Percentiles rank a stretch among this genome's conserved stretches.
phyloP scores from a whole-genome alignment of 306 rosid species.

The Trichosanthes cucumerina region DNA sequence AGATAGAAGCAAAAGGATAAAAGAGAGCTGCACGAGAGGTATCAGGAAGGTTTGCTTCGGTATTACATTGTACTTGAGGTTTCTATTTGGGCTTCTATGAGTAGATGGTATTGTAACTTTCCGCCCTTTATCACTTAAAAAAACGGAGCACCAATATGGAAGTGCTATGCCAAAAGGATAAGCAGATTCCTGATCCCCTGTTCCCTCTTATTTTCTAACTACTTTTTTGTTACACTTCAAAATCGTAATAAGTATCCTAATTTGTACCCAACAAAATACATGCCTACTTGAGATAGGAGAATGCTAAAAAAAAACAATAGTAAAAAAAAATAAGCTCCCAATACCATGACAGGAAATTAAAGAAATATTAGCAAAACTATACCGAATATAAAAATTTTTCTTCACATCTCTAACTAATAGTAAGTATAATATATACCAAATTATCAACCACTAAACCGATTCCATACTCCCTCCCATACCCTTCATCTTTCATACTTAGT shows the following conservation, averaged over 20 bases:
- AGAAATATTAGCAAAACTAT: neutral
- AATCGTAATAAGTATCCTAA: neutral
- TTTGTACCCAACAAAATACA: neutral
- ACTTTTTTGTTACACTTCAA: neutral
- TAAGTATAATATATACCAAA: neutral
- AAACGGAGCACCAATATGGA: neutral
- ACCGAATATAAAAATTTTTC: neutral
- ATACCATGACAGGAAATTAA: neutral
- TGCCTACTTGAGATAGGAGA: neutral
- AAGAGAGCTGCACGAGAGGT: neutral
- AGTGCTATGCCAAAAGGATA: neutral
- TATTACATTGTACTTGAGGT: neutral
- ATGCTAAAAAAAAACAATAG: neutral
- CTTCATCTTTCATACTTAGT: neutral
- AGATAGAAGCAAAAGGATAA: neutral
- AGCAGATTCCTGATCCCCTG: neutral
- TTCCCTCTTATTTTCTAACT: neutral
- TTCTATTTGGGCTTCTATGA: neutral
- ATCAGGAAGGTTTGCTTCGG: neutral
- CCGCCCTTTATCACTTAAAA: neutral
- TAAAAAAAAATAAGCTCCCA: neutral
- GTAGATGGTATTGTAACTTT: neutral
- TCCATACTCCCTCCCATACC: neutral
- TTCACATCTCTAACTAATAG: neutral
- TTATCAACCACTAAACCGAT: neutral